A percentile compares a stretch with the other conserved stretches of the same genome.
Conservation (phyloP, 2,329 filamentous ascomycete genomes). For the Mollisiaceae sp. region DNA sequence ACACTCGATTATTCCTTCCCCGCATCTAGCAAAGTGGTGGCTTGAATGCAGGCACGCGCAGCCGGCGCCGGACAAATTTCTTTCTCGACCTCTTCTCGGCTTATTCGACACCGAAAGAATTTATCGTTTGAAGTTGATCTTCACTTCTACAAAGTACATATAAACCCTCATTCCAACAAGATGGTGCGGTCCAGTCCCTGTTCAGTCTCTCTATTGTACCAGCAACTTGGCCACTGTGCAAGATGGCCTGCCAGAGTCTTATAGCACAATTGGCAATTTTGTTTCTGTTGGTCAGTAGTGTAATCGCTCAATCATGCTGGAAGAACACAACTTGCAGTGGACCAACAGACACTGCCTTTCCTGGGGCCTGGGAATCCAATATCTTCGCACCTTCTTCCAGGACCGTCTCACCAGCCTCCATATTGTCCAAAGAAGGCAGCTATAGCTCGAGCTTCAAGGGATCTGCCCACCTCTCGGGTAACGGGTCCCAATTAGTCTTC, state of each 20-base stretch:
- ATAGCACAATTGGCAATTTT: neutral
- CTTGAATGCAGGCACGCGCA: slow-evolving; percentile 13
- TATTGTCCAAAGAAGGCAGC: slow-evolving; percentile 46
- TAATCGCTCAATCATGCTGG: slow-evolving; percentile 53
- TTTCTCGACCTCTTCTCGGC: neutral
- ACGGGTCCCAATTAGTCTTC: slow-evolving; percentile 59
- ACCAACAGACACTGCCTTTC: slow-evolving; percentile 55
- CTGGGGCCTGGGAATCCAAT: slow-evolving; percentile 62
- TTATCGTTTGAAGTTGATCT: neutral
- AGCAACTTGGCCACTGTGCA: neutral
- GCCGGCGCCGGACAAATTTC: slow-evolving; percentile 19
- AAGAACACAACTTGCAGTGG: slow-evolving; percentile 58
- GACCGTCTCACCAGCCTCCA: slow-evolving; percentile 52
- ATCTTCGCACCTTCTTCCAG: slow-evolving; percentile 61
- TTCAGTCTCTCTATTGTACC: neutral
- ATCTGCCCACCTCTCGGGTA: slow-evolving; percentile 37
- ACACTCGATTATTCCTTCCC: slow-evolving; percentile 9
- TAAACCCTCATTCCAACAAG: neutral
- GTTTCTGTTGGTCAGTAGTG: slow-evolving; percentile 1
- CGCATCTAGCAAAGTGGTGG: slow-evolving; percentile 7
- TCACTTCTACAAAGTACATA: neutral
- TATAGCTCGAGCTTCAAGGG: slow-evolving; percentile 35
- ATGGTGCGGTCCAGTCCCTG: neutral
- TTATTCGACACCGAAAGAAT: slow-evolving; percentile 1
- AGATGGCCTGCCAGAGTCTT: neutral